Base-by-base conservation (phyloP, 2,329 filamentous ascomycete genomes). In the Pseudocercospora pini-densiflorae region DNA sequence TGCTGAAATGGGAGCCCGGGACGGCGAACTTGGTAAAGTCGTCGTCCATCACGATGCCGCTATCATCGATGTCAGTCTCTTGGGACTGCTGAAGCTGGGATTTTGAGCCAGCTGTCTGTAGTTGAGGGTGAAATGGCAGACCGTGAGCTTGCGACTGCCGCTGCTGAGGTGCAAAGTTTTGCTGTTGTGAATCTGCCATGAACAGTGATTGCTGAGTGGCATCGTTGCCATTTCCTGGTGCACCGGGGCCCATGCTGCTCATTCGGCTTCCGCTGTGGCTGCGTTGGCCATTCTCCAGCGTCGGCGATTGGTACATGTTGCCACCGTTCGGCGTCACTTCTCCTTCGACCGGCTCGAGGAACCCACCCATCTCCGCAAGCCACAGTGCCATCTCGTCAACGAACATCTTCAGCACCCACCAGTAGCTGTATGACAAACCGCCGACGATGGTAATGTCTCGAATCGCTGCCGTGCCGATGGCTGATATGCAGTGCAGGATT, bases 341-440 rank as follows among this genome's bases (percentile, higher is more conserved):
- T 57, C 40, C 54, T 9, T 55, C 53, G 21, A 62, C 64, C 10
- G 69, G 83, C 33, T 84, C 84, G 82, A 97, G 89, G 76, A 97
- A 97, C 0, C 94, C 94, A 59, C 94, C 94, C 73, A 94, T 90
- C 74, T 96, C 93, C 0, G 92, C 93, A 71, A 97, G 84, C 86
- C 96, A 97, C 64, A 91, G 86, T 59, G 93, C 88, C 92, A 97
- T 96, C 81, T 98, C 94, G 75, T 97, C 94, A 61, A 97, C 87
- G 85, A 94, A 98, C 65, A 94, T 94, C 78, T 97, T 97, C 3
- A 93, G 93, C 65, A 97, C 92, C 92, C 92, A 95, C 93, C 93
- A 96, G 5, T 91, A 90, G n/a, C 92, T 90, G 75, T 94, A 96
- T 75, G 91, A 94, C 75, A 90, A 88, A 19, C 90, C 91, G 70